Base-by-base conservation (phyloP, 2,329 filamentous ascomycete genomes). In the Neodidymelliopsis sp. region DNA sequence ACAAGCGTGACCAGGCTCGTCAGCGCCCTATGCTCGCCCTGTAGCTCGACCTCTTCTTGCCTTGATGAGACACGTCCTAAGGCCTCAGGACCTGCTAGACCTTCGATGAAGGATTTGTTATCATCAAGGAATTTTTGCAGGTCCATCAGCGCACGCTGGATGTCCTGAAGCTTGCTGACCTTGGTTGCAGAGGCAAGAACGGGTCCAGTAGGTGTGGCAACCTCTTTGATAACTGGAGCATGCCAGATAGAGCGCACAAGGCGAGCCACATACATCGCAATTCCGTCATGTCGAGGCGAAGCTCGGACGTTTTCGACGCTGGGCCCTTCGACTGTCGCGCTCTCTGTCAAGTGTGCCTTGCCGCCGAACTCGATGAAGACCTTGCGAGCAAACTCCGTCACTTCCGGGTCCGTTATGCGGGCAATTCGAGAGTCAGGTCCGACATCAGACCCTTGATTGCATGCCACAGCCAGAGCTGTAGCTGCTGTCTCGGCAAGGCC, bases 281-380 rank as follows among this genome's bases (percentile, higher is more conserved):
- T 82, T 6, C 92, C 94, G 34, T 93, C 88, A 64, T 97, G 92
- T 30, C 94, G 85, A 6, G 92, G 90, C 2, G 94, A 97, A 6
- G 94, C 88, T 40, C 85, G 84, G 31, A 97, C 91, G 22, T 87
- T 88, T 48, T 97, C 93, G 9, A 92, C 84, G 4, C 88, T 81
- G 4, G 85, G 79, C 4, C 78, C 75, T 35, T 79, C 79, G 56
- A 87, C 83, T 3, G 81, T 74, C 24, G 85, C 84, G 54, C 91
- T 91, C 67, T 96, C 91, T 15, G 90, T 88, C 55, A 96, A 80
- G 4, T 86, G 88, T 1, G 94, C 89, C 64, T 91, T 90, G 22
- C 94, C 94, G 39, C 94, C 94, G 70, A 89, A 92, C 60, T 96
- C 92, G 48, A 97, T 91, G 71, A 97, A 97, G 1, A 89, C 88